Conservation (phyloP, 495 filamentous ascomycete genomes). For the Podospora australis region DNA sequence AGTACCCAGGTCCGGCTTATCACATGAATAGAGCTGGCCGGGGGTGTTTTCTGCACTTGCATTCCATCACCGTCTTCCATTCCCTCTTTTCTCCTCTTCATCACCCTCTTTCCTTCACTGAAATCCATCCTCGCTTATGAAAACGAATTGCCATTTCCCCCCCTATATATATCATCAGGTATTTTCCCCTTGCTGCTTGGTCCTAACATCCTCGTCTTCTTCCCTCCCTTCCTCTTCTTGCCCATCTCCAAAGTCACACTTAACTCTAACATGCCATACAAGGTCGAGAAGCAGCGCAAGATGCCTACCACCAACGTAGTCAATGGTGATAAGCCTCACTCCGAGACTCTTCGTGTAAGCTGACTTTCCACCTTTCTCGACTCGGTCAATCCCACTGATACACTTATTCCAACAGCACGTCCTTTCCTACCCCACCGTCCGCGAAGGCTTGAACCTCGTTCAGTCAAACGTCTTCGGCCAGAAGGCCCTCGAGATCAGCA, state of each 20-base stretch:
- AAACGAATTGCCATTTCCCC: neutral
- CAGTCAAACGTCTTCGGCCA: conserved; percentile 74
- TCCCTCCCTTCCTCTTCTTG: neutral
- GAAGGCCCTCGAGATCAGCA: conserved; percentile 66
- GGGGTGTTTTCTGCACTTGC: conserved; percentile 6
- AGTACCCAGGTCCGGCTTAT: neutral
- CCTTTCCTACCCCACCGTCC: conserved; percentile 75
- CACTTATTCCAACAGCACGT: conserved; percentile 56
- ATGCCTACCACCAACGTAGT: conserved; percentile 18
- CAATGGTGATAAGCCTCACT: conserved; percentile 27
- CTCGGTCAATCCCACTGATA: conserved; percentile 3
- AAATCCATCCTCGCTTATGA: too few relatives aligned
- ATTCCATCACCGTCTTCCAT: neutral
- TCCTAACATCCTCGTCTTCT: neutral
- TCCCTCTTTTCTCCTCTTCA: neutral
- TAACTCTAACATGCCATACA: conserved; percentile 13
- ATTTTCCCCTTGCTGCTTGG: neutral
- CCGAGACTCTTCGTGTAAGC: conserved; percentile 23
- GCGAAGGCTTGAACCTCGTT: conserved; percentile 69
- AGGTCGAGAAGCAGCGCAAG: conserved; percentile 14
- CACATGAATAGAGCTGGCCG: neutral
- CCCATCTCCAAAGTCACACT: neutral
- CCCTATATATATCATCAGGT: neutral
- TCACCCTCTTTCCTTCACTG: neutral
- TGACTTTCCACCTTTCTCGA: neutral